A percentile compares a stretch with the other conserved stretches of the same genome.
Conservation (phyloP, 352 stramenopile genomes). For the Phytophthora sp. region DNA sequence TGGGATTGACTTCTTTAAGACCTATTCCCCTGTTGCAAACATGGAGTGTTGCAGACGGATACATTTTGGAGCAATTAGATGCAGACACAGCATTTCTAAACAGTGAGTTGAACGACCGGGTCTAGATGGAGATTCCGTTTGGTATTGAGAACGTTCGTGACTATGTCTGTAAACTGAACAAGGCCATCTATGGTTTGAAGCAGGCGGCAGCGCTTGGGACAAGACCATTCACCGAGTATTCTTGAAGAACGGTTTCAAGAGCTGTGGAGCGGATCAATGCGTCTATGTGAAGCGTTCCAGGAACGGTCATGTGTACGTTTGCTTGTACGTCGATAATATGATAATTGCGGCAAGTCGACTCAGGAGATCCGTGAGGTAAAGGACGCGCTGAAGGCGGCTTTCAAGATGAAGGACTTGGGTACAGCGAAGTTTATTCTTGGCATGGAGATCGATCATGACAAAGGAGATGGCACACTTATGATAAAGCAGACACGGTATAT, state of each 20-base stretch:
- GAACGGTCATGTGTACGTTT: neutral
- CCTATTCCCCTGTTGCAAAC: slow-evolving; percentile 29
- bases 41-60: slow-evolving; percentile 15
- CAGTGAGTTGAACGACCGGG: slow-evolving; percentile 1
- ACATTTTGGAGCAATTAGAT: slow-evolving; percentile 36
- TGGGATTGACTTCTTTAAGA: slow-evolving; percentile 38
- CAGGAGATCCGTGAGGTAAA: slow-evolving; percentile 1
- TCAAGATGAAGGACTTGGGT: slow-evolving; percentile 1
- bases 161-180: neutral
- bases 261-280: neutral
- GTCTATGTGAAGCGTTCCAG: neutral
- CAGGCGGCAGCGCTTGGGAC: too few species aligned
- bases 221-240: slow-evolving; percentile 1
- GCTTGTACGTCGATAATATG: neutral
- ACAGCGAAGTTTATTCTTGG: neutral
- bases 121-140: slow-evolving; percentile 14
- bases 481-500: neutral
- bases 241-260: neutral
- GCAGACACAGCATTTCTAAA: slow-evolving; percentile 45
- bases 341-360: neutral
- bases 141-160: neutral
- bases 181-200: neutral
- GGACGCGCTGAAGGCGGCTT: neutral
- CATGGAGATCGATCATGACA: slow-evolving; percentile 1
- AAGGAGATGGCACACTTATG: neutral